Base-by-base conservation (phyloP, 345 rosid species). In the Psidium guajava region DNA sequence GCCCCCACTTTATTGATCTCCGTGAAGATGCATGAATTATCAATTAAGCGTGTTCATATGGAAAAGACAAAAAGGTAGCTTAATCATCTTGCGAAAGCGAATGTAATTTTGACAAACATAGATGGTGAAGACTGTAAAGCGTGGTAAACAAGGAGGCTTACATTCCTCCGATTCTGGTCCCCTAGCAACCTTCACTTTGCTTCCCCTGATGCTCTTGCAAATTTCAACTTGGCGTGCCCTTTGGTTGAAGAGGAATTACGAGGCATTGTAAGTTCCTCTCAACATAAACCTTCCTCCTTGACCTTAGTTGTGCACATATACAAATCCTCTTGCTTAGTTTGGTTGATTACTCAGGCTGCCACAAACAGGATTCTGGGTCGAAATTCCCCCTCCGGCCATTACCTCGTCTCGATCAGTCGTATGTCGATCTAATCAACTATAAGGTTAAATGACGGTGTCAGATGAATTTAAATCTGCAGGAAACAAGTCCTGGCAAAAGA, bases 221-320 rank as follows among this genome's bases (percentile, higher is more conserved):
- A 36, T 75, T 51, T 47, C 6, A 24, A 56, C 69, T 53, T 73
- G 11, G 20, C 42, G 8, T 36, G 84, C 75, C 22, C 54, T 87
- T 0, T 40, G 82, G 73, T 83, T 87, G 80, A 87, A 93, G 98
- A 95, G 98, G 99, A 56, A 92, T 96, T 49, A 95, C 96, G 56
- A 95, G 99, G 92, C 99, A 95, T 85, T 95, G 94, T 86, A 94
- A 97, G 75, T 11, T 27, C 28, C 64, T 57, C 28, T 57, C 28
- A 27, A 27, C 32, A 58, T 16, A 58, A 58, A 58, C 16, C 13
- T 22, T 27, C 16, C 13, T 22, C 59, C n/a, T 22, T 9, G 59
- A 7, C 59, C n/a, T 56, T 56, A 9, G 57, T 21, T 54, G 57
- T 21, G 25, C 57, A 21, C 57, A 54, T 20, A 20, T 21, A 54